Evolutionary conservation across 2,329 filamentous ascomycete genomes (phyloP), one percentile per base, ranked within the genome.

Genomic region (Phoma sp.): DNA sequence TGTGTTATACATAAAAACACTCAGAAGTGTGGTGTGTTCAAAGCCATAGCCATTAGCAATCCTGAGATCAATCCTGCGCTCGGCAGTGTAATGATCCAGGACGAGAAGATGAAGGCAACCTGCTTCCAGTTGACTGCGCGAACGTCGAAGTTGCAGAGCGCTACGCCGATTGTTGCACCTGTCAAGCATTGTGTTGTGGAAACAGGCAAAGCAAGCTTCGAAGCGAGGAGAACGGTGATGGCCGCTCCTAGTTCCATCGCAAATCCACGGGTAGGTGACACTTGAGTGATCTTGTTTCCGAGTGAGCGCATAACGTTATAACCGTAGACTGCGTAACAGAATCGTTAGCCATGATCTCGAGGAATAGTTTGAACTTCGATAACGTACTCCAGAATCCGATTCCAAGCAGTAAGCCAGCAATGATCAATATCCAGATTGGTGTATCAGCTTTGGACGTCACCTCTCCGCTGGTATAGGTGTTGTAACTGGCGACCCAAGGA

Each of bases 161-260:
- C 67, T 10, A 64, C 61, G 21, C 66, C 68, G 10, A 69, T 61
- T 1, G 60, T 56, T 2, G 67, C 59, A 12, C 68, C 68, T 27
- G 64, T 66, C 43, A 71, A 43, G 41, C 85, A 88, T 75, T 87
- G 85, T 0, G 85, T 87, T 1, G 86, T 88, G 1, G 85, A 87
- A 24, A 88, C 80, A 1, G 86, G 86, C 2, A 88, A 81, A 46
- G 81, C 78, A 27, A 87, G 80, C 47, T 84, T 83, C 2, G 85
- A 87, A 46, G 85, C 85, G 55, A 88, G 70, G 45, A 89, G 80
- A 56, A 89, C 81, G 13, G 86, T 87, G 60, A 85, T 80, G 38
- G 85, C 84, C 25, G 82, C 81, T 8, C 69, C 69, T 10, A 72
- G 47, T 48, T 72, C 69, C 37, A 68, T 65, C 2, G 68, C 55